A percentile compares a stretch with the other conserved stretches of the same genome.
Evolutionary conservation across 2,329 filamentous ascomycete genomes (phyloP).

Genomic region (Colletotrichum melonis): DNA sequence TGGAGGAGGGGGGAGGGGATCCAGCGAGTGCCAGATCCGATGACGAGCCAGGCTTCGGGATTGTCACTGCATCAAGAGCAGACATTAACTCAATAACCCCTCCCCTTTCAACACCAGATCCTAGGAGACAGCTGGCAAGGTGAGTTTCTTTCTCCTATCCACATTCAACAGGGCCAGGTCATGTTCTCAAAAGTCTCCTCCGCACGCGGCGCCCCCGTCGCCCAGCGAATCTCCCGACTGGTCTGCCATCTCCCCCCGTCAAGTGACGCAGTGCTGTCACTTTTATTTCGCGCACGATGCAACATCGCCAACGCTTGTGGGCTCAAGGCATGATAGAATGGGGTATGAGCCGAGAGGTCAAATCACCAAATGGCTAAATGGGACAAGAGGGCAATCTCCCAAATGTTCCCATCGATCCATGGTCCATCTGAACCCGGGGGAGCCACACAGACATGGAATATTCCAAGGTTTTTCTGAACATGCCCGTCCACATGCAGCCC

Average conservation of each 20-base stretch:
- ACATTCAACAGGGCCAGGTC: not conserved
- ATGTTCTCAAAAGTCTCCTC: not conserved
- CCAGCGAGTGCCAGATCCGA: not conserved
- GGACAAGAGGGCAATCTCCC: constrained; percentile 3
- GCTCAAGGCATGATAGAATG: not conserved
- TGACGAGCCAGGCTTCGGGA: constrained; percentile 9
- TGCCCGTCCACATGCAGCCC: constrained; percentile 2
- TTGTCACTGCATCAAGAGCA: constrained; percentile 10
- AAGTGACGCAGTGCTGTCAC: not conserved
- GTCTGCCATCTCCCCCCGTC: not conserved
- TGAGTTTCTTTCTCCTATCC: constrained; percentile 1
- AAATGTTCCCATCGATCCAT: not conserved
- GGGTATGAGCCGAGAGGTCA: not conserved
- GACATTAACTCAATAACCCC: constrained; percentile 6
- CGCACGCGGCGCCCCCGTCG: constrained; percentile 15
- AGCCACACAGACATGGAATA: constrained; percentile 7
- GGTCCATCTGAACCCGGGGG: constrained; percentile 9
- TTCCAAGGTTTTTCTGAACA: constrained; percentile 12
- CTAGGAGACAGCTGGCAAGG: not conserved
- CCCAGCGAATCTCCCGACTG: constrained; percentile 21
- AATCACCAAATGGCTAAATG: too few relatives aligned
- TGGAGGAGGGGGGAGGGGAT: not conserved
- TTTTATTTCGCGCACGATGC: not conserved
- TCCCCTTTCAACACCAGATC: not conserved
- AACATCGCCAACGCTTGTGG: not conserved